These are phyloP conservation scores for Colletotrichum ledebouriae DNA, from an alignment of 2,329 filamentous ascomycete genomes.

Conservation along the genomic window DNA sequence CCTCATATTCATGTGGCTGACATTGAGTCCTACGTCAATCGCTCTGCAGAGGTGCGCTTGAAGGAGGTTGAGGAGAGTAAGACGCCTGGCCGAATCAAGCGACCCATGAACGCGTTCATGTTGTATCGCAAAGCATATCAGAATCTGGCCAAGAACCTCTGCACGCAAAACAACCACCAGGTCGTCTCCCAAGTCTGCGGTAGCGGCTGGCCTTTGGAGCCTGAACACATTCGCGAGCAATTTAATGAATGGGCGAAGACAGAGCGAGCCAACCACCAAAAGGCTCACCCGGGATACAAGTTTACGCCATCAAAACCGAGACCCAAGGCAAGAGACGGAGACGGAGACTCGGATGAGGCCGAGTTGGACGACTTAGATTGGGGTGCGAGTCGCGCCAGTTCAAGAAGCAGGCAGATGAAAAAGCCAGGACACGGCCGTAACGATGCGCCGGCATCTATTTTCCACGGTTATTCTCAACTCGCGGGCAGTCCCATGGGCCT, in stretches of 20 bases:
- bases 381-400: slow-evolving; percentile 49
- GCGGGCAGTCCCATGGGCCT: slow-evolving; percentile 40
- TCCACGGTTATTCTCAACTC: slow-evolving; percentile 35
- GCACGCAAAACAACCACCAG: slow-evolving; percentile 91
- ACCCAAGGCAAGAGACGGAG: slow-evolving; percentile 54
- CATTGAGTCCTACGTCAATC: slow-evolving; percentile 84
- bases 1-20: slow-evolving; percentile 76
- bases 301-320: slow-evolving; percentile 85
- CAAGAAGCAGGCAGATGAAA: slow-evolving; percentile 47
- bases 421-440: slow-evolving; percentile 51
- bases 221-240: slow-evolving; percentile 76
- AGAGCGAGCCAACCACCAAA: slow-evolving; percentile 86
- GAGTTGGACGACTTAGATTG: slow-evolving; percentile 63
- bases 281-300: slow-evolving; percentile 92
- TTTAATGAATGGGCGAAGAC: slow-evolving; percentile 85
- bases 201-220: slow-evolving; percentile 86
- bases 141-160: slow-evolving; percentile 85
- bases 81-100: slow-evolving; percentile 81
- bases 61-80: slow-evolving; percentile 78
- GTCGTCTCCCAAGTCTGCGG: slow-evolving; percentile 90
- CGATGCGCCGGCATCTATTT: slow-evolving; percentile 44
- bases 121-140: slow-evolving; percentile 95
- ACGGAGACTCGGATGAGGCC: slow-evolving; percentile 57
- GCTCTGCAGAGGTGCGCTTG: slow-evolving; percentile 74
- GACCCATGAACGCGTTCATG: slow-evolving; percentile 99